Base-by-base conservation (phyloP, 805 yeast species). In the Sugiyamaella americana region DNA sequence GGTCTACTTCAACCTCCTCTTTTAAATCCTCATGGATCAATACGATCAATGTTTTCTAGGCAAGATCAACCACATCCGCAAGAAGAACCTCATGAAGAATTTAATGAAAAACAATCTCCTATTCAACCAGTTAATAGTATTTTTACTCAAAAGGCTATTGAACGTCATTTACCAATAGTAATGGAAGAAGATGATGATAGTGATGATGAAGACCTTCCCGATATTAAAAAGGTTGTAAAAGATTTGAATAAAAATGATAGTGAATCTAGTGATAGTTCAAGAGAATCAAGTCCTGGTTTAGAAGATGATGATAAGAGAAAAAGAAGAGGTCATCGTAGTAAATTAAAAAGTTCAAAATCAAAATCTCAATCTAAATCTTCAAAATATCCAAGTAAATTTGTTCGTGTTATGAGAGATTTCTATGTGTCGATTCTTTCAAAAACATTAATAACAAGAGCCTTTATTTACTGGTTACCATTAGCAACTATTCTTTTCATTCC, bases 401-500 rank as follows among this genome's bases (percentile, higher is more conserved):
- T 51, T 34, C 29, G 19, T 29, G 8, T 17, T 5, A 22, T 49
- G 26, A 52, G 54, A 32, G 30, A 46, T 24, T 36, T 55, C 11
- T 56, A 54, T 41, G 49, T 49, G 38, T 30, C 47, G 22, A 43
- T 51, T 16, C 43, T 57, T 16, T 44, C 54, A 8, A 48, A 48
- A 41, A 47, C 56, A 3, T 51, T 65, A 16, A 18, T 64, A 36
- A 60, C 67, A 5, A 58, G 71, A 17, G 38, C 55, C 30, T 55
- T 67, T 19, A 51, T 65, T n/a, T 61, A 53, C 47, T 65, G 69
- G 68, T 43, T 67, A 11, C 70, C 70, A 5, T 51, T 67, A 16
- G 71, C 70, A 3, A 26, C 58, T 6, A 52, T 67, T 8, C 43
- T 67, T 44, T 66, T 67, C 38, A 51, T 67, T 23, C 71, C 71